Percentiles rank a stretch among this genome's conserved stretches.
Evolutionary conservation across 257 asterid species (phyloP).

Genomic region (Solanum lignicaule): DNA sequence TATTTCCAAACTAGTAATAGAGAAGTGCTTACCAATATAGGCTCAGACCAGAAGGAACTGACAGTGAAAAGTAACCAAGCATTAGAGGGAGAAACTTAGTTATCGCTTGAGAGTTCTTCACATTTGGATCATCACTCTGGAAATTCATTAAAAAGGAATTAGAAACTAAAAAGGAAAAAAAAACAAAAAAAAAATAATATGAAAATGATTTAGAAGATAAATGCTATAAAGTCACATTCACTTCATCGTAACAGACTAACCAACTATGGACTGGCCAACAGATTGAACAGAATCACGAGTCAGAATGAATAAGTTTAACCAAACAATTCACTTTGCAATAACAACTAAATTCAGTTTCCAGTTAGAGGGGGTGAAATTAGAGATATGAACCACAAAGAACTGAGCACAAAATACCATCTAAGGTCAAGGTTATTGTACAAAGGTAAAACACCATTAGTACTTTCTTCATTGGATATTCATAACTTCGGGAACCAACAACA

Average conservation of each 20-base stretch:
- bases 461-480: not conserved
- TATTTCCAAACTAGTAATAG: not conserved
- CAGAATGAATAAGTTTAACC: not conserved
- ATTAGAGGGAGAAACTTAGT: constrained; percentile 81
- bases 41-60: constrained; percentile 98
- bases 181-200: too few species aligned
- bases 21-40: constrained; percentile 66
- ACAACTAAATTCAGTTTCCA: not conserved
- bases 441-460: not conserved
- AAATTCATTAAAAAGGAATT: constrained; percentile 1
- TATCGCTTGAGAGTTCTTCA: constrained; percentile 77
- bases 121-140: constrained; percentile 88
- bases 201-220: not conserved
- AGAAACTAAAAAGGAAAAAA: not conserved
- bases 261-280: not conserved
- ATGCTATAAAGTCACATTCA: not conserved
- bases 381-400: not conserved
- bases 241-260: not conserved
- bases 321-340: not conserved
- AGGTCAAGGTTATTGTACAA: not conserved
- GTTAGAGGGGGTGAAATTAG: not conserved
- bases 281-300: not conserved
- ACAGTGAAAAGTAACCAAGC: constrained; percentile 89
- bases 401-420: not conserved
- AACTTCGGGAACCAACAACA: not conserved